Evolutionary conservation across 148 eudicot species (phyloP), one percentile per base, ranked within the genome.

Genomic region (Chenopodium quinoa): DNA sequence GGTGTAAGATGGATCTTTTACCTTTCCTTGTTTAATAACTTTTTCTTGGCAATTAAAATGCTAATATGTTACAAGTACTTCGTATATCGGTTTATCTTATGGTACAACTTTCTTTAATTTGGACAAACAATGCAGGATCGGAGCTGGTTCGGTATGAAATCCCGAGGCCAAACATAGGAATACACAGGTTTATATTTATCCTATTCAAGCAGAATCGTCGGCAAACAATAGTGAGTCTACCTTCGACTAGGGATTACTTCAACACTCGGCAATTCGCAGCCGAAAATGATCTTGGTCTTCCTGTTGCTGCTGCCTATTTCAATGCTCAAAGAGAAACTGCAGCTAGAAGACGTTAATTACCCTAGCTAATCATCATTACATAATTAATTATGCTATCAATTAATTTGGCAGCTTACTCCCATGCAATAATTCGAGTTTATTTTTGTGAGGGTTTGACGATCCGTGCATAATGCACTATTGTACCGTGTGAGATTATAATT

Each of bases 151-250:
- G 86, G 76, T 95, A 95, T 66, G 99, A 95, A 73, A 89, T 83
- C 34, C 99, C 99, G 66, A 88, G 93, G 92, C 98, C 99, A 29
- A 90, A 90, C 87, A 93, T 95, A 82, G 98, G 99, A 9, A 95
- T 95, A 73, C 99, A 95, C 80, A 88, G 99, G 87, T 92, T 92
- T 71, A 90, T 90, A 48, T 95, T 91, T 69, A 79, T 89, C 44
- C 87, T 95, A 10, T 95, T 86, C 88, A 92, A 91, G 88, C 99
- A 95, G 76, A 88, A 74, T 19, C 63, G 90, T 25, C 86, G 98
- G 29, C 88, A 82, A 50, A 65, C 86, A 11, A 54, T 75, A 40
- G 52, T 64, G 29, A 74, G 17, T 9, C 77, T 87, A 2, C 96
- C 98, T 5, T 68, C 81, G 64, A 87, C 91, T 9, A 88, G 99